phyloP scores from a whole-genome alignment of 2,329 filamentous ascomycete genomes.

The Aspergillus caelatus region DNA sequence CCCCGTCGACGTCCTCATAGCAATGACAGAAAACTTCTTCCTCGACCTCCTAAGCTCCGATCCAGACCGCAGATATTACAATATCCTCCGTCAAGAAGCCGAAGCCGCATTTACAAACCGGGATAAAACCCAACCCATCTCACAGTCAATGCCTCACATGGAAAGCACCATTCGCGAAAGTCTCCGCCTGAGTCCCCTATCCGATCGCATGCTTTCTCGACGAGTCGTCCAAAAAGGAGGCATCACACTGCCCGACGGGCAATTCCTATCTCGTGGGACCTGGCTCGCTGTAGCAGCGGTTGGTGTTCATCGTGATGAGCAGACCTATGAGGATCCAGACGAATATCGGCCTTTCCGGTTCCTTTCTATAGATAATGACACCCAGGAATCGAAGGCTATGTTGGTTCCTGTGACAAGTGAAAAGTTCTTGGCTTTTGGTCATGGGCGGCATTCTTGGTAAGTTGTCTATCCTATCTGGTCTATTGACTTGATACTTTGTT shows the following conservation, averaged over 20 bases:
- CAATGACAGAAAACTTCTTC: neutral
- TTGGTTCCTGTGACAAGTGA: neutral
- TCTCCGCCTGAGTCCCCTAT: neutral
- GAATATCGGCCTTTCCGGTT: neutral
- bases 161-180: neutral
- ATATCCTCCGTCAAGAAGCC: neutral
- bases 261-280: neutral
- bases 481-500: fast-evolving
- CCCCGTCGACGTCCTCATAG: neutral
- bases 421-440: neutral
- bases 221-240: neutral
- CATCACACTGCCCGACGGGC: neutral
- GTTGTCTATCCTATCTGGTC: neutral
- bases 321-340: neutral
- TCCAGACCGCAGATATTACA: neutral
- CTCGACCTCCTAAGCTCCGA: neutral
- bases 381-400: neutral
- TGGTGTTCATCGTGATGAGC: neutral
- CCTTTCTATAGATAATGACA: neutral
- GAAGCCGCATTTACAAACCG: neutral
- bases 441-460: neutral
- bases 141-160: neutral
- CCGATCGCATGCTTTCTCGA: neutral
- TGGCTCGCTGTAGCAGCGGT: neutral
- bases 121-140: neutral